phyloP scores from a whole-genome alignment of 768 basidiomycete genomes.

The Dioszegia aurantiaca region DNA sequence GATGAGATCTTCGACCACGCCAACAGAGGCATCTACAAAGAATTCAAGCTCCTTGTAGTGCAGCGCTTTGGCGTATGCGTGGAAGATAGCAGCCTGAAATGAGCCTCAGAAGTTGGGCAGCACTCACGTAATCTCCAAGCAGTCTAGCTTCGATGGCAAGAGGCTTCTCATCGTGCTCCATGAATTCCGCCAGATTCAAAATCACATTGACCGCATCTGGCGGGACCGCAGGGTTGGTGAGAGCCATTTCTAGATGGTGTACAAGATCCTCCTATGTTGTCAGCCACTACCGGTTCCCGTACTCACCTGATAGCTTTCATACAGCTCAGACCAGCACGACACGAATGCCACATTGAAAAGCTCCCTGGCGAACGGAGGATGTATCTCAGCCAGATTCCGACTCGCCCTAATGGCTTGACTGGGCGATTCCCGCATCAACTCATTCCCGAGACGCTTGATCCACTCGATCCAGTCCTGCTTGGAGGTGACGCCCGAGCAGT shows the following conservation, averaged over 20 bases:
- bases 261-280: conserved; percentile 81
- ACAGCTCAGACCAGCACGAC: conserved; percentile 94
- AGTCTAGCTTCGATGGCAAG: conserved; percentile 90
- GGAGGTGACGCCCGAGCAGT: conserved; percentile 69
- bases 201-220: conserved; percentile 86
- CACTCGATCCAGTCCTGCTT: conserved; percentile 85
- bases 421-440: conserved; percentile 97
- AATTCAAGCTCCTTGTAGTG: conserved; percentile 99
- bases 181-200: conserved; percentile 92
- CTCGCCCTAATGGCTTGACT: conserved; percentile 97
- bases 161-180: conserved; percentile 97
- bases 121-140: conserved; percentile 72
- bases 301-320: conserved; percentile 89
- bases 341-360: conserved; percentile 97
- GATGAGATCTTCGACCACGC: conserved; percentile 91
- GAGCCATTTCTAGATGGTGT: conserved; percentile 78
- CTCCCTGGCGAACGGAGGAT: conserved; percentile 85
- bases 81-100: conserved; percentile 70
- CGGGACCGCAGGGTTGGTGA: conserved; percentile 69
- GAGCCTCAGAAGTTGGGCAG: neutral
- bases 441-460: conserved; percentile 87
- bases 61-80: conserved; percentile 93
- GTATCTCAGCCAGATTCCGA: conserved; percentile 86
- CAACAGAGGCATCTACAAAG: conserved; percentile 78
- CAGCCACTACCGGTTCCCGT: conserved; percentile 12